Evolutionary conservation across 2,329 filamentous ascomycete species (phyloP), one percentile per base, ranked within the genome.

Genomic region (Colletotrichum lini): DNA sequence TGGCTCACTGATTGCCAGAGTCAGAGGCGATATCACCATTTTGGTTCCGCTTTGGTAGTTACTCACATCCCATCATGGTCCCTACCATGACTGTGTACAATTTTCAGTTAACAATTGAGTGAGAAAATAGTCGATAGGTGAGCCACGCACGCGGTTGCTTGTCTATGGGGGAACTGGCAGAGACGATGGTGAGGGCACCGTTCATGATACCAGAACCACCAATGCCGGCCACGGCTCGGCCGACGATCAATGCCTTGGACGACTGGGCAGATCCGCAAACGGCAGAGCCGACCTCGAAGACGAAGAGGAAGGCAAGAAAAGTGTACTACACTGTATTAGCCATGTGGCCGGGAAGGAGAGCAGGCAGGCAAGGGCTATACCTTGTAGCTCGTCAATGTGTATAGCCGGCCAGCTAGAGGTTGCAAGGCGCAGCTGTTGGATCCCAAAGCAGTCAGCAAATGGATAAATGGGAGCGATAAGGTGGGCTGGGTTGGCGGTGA

Each of bases 351-450:
- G 26, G 26, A 26, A 26, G 4, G 26, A 26, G 26, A 26, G 26
- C 26, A 26, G 26, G 3, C 26, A 26, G 26, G 3, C 26, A 26
- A 26, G 26, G 26, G 4, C 26, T 26, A 26, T 26, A 26, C 79
- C 75, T 81, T 81, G 16, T 78, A 73, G 42, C 73, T 80, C 58
- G 84, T 83, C 38, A 82, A 77, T 4, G 76, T 82, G 72, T 87
- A 89, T 1, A 89, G 65, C 75, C 84, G 88, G 2, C 87, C 88
- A 0, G 84, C 82, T 23, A 89, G 79, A 2, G 86, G 86, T 67
- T 87, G 86, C 7, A 88, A 75, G 21, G 85, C 82, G 50, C 84
- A 82, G 72, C 85, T 88, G 59, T 13, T 35, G 21, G n/a, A 12
- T 6, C 18, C 9, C 5, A 30, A 53, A 53, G n/a, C 2, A 53